A percentile compares a stretch with the other conserved stretches of the same genome.
Conservation (phyloP, 1,284 basidiomycete genomes). For the Heterobasidion occidentale region DNA sequence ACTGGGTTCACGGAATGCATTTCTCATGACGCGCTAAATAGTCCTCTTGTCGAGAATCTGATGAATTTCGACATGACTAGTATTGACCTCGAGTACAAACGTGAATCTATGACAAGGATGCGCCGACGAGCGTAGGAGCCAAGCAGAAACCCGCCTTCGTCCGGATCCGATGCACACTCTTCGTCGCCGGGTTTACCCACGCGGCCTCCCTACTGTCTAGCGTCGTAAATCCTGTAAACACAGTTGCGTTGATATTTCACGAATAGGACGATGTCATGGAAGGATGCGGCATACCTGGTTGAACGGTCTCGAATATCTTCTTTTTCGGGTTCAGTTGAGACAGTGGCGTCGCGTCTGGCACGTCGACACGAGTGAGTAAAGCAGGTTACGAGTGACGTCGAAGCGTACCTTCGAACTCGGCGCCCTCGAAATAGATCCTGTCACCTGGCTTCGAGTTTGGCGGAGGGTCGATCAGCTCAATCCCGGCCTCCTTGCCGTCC, state of each 20-base stretch:
- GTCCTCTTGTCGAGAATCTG: no score
- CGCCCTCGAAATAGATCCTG: constrained; percentile 87
- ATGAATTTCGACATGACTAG: not conserved
- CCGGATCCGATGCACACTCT: constrained; percentile 74
- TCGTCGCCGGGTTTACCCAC: constrained; percentile 85
- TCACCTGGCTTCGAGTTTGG: constrained; percentile 85
- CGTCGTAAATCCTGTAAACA: constrained; percentile 68
- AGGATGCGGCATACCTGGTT: constrained; percentile 52
- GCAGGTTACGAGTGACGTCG: not conserved
- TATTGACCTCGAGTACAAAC: not conserved
- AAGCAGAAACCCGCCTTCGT: constrained; percentile 79
- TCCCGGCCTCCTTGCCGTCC: constrained; percentile 85
- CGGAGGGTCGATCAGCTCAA: constrained; percentile 88
- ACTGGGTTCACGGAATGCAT: no score
- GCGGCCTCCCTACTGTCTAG: constrained; percentile 82
- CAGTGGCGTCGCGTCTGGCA: constrained; percentile 62
- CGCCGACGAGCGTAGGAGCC: constrained; percentile 79
- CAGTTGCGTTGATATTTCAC: not conserved
- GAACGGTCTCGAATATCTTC: constrained; percentile 94
- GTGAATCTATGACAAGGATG: constrained; percentile 69
- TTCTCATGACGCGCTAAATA: no score
- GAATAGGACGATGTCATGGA: not conserved
- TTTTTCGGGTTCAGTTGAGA: constrained; percentile 92
- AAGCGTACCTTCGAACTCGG: constrained; percentile 63
- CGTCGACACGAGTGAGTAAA: not conserved